phyloP scores from a whole-genome alignment of 345 rosid genomes.

The Brassica cretica region DNA sequence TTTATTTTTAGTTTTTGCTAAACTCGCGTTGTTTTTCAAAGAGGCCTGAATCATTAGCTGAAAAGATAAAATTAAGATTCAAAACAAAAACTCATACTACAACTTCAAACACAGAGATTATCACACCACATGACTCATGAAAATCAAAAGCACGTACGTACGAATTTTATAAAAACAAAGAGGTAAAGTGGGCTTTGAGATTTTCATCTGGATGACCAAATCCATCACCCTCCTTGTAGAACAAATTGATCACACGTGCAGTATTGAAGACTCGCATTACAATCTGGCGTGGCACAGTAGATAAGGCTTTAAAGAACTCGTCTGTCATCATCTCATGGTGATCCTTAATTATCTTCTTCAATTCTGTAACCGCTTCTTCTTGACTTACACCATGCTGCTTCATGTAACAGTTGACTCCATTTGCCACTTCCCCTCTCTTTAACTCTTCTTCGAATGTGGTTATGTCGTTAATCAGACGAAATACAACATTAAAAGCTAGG shows the following conservation, averaged over 20 bases:
- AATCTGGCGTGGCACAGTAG: not conserved
- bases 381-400: not conserved
- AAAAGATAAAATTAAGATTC: not conserved
- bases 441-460: not conserved
- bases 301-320: not conserved
- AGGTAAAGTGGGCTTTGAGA: not conserved
- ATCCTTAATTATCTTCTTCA: not conserved
- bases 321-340: not conserved
- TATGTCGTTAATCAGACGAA: not conserved
- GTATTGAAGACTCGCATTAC: not conserved
- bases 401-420: not conserved
- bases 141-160: not conserved
- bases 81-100: not conserved
- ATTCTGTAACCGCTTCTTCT: not conserved
- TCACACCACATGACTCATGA: not conserved
- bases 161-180: not conserved
- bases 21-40: not conserved
- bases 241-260: not conserved
- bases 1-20: not conserved
- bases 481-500: not conserved
- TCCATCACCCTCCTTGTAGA: not conserved
- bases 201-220: not conserved
- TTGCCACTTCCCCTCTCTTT: not conserved
- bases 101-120: not conserved
- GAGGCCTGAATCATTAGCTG: not conserved